Base-by-base conservation (phyloP, 352 stramenopile genomes). In the Phytophthora chlamydospora region DNA sequence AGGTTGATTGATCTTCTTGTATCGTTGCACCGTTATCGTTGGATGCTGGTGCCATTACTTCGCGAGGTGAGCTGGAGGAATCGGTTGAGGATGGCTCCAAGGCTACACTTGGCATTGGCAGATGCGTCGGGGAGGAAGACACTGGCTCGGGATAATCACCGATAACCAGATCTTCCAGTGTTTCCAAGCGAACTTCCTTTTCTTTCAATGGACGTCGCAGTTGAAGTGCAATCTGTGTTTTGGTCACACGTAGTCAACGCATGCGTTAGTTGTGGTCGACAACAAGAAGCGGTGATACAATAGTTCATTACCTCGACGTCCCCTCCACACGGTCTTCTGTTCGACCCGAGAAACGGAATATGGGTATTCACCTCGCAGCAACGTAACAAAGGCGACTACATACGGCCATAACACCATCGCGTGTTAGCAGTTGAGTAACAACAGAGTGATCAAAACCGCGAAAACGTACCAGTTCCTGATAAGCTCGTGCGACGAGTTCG, bases 291-390 rank as follows among this genome's bases (percentile, higher is more conserved):
- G 21, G 21, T 24, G 21, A 24, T 24, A 24, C 21, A 29, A 29
- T 29, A 12, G n/a, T 48, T 42, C 16, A 24, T 24, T 56, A 94
- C 85, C 77, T 92, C 75, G 4, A 91, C 66, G 36, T 90, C 73
- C 11, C 83, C 76, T 24, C 83, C 83, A 16, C 73, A 78, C 0
- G 81, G 85, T 24, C 88, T 91, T 29, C 85, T 67, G 47, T 88
- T 93, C 41, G 77, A 68, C 29, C 80, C 84, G 7, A 93, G 75
- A 33, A 94, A 90, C 13, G 79, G 78, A 12, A 91, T 62, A 33
- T 72, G 71, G 24, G 62, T 74, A 9, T 67, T 62, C 6, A 92
- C 61, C 68, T 91, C 71, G 36, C 75, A 85, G 0, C 42, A 70
- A 11, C 70, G 74, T 21, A 91, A 44, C 4, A 92, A 65, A 38